Percentiles rank a stretch among this genome's conserved stretches.
Evolutionary conservation across 352 stramenopile genomes (phyloP).

Genomic region (Phytophthora nicotianae): DNA sequence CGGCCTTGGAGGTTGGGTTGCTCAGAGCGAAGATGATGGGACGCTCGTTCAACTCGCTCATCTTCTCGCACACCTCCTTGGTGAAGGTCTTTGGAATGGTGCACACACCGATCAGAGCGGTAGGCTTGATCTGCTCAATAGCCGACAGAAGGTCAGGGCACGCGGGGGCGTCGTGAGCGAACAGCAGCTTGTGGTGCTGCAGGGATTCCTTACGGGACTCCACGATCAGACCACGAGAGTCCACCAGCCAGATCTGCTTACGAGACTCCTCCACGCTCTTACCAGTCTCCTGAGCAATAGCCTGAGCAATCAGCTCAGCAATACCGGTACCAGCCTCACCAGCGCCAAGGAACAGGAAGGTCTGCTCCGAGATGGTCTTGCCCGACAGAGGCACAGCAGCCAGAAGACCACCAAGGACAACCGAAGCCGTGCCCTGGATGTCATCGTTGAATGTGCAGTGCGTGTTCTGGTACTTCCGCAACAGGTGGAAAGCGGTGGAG

Average conservation of each 20-base stretch:
- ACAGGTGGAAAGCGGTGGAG: conserved; percentile 83
- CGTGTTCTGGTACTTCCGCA: conserved; percentile 86
- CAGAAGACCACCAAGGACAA: conserved; percentile 81
- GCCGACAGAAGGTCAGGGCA: conserved; percentile 73
- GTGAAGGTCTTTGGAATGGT: conserved; percentile 93
- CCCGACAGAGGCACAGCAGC: conserved; percentile 74
- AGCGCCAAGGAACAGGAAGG: conserved; percentile 96
- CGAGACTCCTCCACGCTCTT: conserved; percentile 89
- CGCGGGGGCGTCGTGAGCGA: conserved; percentile 79
- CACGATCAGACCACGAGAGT: conserved; percentile 91
- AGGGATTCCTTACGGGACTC: conserved; percentile 75
- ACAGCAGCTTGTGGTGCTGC: conserved; percentile 91
- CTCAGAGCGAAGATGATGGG: conserved; percentile 98
- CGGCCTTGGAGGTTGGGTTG: conserved; percentile 96
- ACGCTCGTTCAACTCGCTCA: conserved; percentile 83
- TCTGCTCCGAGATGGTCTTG: conserved; percentile 90
- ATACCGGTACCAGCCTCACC: conserved; percentile 95
- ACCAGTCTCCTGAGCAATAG: conserved; percentile 89
- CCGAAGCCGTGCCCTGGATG: conserved; percentile 92
- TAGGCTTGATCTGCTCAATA: conserved; percentile 90
- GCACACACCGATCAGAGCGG: conserved; percentile 95
- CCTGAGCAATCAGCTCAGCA: conserved; percentile 91
- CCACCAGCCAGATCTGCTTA: conserved; percentile 92
- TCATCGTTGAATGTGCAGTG: conserved; percentile 97
- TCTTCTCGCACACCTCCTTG: conserved; percentile 87